A percentile compares a stretch with the other conserved stretches of the same genome.
Evolutionary conservation across 495 filamentous ascomycete genomes (phyloP).

Genomic region (Tuber microsphaerosporum): DNA sequence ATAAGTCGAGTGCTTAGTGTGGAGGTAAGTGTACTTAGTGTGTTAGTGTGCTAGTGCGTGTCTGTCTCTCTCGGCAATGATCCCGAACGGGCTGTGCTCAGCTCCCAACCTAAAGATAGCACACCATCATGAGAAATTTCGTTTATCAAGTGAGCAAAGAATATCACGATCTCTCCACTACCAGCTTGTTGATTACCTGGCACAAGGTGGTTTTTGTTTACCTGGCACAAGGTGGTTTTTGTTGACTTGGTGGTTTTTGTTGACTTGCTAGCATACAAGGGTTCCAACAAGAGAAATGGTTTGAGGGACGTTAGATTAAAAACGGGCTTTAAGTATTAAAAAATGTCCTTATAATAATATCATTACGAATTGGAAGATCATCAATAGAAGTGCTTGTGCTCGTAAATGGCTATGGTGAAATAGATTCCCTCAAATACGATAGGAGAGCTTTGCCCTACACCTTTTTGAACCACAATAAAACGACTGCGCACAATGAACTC

Average conservation of each 20-base stretch:
- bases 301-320: too few species aligned
- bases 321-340: background rate
- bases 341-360: background rate
- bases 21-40: background rate
- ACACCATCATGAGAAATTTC: background rate
- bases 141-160: too few species aligned
- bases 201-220: background rate
- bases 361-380: background rate
- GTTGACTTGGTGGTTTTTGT: background rate
- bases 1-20: background rate
- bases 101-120: background rate
- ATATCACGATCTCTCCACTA: background rate
- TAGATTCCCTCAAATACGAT: background rate
- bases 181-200: background rate
- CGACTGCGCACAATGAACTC: background rate
- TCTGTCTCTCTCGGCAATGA: background rate
- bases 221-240: background rate
- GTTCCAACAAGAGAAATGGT: background rate
- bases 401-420: background rate
- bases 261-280: background rate
- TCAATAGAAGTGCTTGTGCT: background rate
- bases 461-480: background rate
- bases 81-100: background rate
- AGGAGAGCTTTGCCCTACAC: background rate
- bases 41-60: background rate